Evolutionary conservation across 1,284 basidiomycete species (phyloP), one percentile per base, ranked within the genome.

Genomic region (Porphyrellus sp.): DNA sequence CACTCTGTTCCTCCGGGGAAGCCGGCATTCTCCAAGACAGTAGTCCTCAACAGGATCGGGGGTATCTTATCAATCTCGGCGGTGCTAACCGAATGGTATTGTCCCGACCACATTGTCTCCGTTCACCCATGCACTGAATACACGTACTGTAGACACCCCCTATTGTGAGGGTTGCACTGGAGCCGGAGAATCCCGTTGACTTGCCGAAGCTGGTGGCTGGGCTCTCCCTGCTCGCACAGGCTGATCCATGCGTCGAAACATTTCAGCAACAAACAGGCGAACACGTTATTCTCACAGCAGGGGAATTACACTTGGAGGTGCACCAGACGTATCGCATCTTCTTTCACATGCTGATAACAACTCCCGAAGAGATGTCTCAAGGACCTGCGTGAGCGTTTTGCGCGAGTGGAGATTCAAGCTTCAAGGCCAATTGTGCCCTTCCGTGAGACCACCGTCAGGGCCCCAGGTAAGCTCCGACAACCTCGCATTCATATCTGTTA

Each of bases 351-450:
- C 46, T n/a, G n/a, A 1, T 35, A 42, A 49, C 30, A 48, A 31
- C 44, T 24, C 27, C 55, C 30, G 18, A 65, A 96, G 91, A 83
- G 97, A 59, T 99, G 97, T 66, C 72, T 99, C 46, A 95, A 93
- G 71, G 97, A 99, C 70, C 76, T 99, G 18, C 82, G 91, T 21
- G 97, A 99, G 71, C 80, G 96, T 21, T 99, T 99, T 68, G 96
- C 97, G 0, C 85, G 86, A 55, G 86, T 97, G 47, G 89, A 92
- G 48, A 94, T 99, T 44, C 92, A 96, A 61, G 86, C 89, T 8
- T 98, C 94, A 1, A 86, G 94, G 61, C 95, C 96, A 0, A 96
- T 99, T 48, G 97, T 99, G 5, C 96, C 97, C 2, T 99, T 98
- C 77, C 81, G 97, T 42, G 97, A 99, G 72, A 98, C 96, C 0